Percentiles rank a stretch among this genome's conserved stretches.
Evolutionary conservation across 2,329 filamentous ascomycete genomes (phyloP).

Genomic region (Cladosporium sp.): DNA sequence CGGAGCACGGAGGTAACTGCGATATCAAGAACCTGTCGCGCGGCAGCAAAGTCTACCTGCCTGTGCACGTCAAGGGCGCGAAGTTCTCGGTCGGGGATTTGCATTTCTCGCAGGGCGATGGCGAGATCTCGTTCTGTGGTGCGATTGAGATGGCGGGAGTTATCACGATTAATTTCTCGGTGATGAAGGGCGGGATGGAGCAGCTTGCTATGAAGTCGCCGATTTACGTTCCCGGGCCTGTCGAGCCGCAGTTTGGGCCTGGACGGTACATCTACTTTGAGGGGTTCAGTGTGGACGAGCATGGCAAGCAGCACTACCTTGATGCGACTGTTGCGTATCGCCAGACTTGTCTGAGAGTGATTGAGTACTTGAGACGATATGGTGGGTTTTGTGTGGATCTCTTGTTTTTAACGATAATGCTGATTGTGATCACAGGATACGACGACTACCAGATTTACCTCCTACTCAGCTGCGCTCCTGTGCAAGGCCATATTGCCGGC

Average conservation of each 20-base stretch:
- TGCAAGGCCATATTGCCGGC: conserved; percentile 85
- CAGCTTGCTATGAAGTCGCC: conserved; percentile 77
- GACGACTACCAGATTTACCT: conserved; percentile 80
- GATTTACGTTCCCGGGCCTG: conserved; percentile 82
- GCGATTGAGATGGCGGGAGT: conserved; percentile 93
- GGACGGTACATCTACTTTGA: conserved; percentile 82
- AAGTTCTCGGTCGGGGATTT: conserved; percentile 90
- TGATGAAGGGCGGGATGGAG: conserved; percentile 77
- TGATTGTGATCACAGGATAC: conserved; percentile 45
- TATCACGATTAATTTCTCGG: conserved; percentile 86
- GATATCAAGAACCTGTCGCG: conserved; percentile 85
- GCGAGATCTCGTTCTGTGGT: conserved; percentile 74
- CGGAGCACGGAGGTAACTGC: conserved; percentile 87
- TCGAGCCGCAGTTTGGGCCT: conserved; percentile 84
- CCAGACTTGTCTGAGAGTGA: conserved; percentile 73
- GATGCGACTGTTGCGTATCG: conserved; percentile 85
- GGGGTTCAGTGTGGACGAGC: conserved; percentile 84
- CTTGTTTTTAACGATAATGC: not conserved
- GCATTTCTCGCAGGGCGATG: conserved; percentile 85
- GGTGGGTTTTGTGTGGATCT: conserved; percentile 44
- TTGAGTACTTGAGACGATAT: conserved; percentile 74
- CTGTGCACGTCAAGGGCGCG: conserved; percentile 81
- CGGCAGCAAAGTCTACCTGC: conserved; percentile 80
- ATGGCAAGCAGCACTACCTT: conserved; percentile 86
- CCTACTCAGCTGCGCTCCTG: conserved; percentile 78